Base-by-base conservation (phyloP, 345 rosid genomes). In the Cardiospermum halicacabum region DNA sequence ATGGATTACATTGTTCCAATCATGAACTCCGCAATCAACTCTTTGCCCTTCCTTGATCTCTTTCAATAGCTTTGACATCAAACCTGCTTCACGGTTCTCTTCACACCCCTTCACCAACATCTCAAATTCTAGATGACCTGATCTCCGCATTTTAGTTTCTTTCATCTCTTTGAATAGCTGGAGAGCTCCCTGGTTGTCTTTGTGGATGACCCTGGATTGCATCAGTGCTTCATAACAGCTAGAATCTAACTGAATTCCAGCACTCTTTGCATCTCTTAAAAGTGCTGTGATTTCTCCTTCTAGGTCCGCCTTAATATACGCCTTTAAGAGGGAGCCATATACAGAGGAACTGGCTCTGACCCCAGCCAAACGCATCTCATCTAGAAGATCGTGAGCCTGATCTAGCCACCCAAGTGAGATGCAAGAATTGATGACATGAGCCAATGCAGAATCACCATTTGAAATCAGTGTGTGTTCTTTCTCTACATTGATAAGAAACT, bases 341-440 rank as follows among this genome's bases (percentile, higher is more conserved):
- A 83, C 71, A n/a, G 87, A 80, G 66, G 97, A 80, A 73, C 85
- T 69, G 0, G 82, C 78, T 81, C 88, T 81, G 53, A 83, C 79
- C 56, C 96, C 95, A 71, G 87, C 79, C 66, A 84, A 67, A 58
- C 88, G 85, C 89, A 91, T 87, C 75, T 94, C 99, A 51, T 94
- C 95, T 28, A 94, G 88, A 69, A 94, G 84, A 75, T 94, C 99
- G 68, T 94, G 92, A 4, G 96, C 96, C 74, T 85, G 82, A 72
- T 91, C 96, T 68, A 94, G 79, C 99, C 91, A 88, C 48, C 83
- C 96, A 28, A 88, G 76, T 60, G 95, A 80, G 69, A 94, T 89
- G 78, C 97, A 94, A 0, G 87, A 75, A 65, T 89, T 83, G 62
- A 84, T 81, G 56, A 91, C 91, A 39, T 85, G 81, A 69, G 78